Conservation (phyloP, 164 flowering plant species). For the Umbilicus rupestris region DNA sequence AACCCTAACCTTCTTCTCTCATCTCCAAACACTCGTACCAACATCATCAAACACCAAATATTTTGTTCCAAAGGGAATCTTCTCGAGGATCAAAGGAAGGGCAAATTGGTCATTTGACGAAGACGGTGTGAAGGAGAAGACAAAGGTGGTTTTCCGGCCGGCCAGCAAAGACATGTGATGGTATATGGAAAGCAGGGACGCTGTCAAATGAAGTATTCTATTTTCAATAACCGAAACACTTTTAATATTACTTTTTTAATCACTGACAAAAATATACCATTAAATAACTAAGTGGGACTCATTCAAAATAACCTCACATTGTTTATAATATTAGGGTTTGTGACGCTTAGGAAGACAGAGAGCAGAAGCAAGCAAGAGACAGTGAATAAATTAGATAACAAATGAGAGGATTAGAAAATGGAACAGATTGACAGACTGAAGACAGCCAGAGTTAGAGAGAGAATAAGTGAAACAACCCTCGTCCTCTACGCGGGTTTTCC, state of each 20-base stretch:
- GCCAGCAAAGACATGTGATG: slow-evolving; percentile 4
- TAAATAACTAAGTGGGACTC: not conserved
- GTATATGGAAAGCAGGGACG: slow-evolving; percentile 2
- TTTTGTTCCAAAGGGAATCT: no score
- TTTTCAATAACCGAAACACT: not conserved
- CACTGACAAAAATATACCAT: not conserved
- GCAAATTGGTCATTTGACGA: not conserved
- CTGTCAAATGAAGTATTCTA: not conserved
- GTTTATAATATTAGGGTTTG: slow-evolving; percentile 6
- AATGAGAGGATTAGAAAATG: not conserved
- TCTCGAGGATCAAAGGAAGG: not conserved
- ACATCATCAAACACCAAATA: no score
- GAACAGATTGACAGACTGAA: not conserved
- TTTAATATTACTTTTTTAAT: not conserved
- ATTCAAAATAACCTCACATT: not conserved
- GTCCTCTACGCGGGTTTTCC: slow-evolving; percentile 7
- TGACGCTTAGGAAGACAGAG: slow-evolving; percentile 5
- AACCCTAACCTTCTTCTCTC: no score
- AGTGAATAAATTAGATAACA: not conserved
- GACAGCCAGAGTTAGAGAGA: not conserved
- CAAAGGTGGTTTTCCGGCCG: not conserved
- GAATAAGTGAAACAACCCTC: not conserved
- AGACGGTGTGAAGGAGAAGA: slow-evolving; percentile 3
- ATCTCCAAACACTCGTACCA: no score
- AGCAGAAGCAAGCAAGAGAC: not conserved